Percentiles rank a stretch among this genome's conserved stretches.
These are phyloP conservation scores for Sporothrix euskadiensis DNA, from an alignment of 2,329 filamentous ascomycete species.

Conservation along the genomic window DNA sequence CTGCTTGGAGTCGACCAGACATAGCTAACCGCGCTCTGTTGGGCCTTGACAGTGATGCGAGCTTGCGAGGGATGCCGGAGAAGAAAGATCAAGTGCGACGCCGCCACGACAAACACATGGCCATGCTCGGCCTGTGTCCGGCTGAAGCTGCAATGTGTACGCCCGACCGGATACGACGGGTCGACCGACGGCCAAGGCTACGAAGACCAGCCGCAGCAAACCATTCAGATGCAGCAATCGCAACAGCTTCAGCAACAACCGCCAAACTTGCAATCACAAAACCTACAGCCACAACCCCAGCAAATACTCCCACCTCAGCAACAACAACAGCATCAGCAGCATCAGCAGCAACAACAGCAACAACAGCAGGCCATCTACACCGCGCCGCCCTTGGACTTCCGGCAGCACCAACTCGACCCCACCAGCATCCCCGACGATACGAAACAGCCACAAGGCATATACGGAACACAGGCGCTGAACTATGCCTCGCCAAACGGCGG, in stretches of 20 bases:
- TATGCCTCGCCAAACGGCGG: conserved; percentile 46
- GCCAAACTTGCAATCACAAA: conserved; percentile 39
- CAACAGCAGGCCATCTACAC: conserved; percentile 47
- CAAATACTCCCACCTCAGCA: conserved; percentile 35
- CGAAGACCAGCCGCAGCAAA: conserved; percentile 56
- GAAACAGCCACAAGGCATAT: conserved; percentile 49
- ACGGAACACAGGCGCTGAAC: conserved; percentile 47
- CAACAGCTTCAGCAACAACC: conserved; percentile 33
- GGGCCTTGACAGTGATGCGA: conserved; percentile 73
- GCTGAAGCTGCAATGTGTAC: conserved; percentile 89
- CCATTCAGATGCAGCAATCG: conserved; percentile 37
- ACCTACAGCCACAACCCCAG: conserved; percentile 36
- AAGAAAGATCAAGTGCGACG: conserved; percentile 97
- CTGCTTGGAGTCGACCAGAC: neutral
- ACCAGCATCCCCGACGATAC: neutral
- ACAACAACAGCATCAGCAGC: conserved; percentile 37
- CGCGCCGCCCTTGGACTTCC: conserved; percentile 37
- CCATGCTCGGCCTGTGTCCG: conserved; percentile 92
- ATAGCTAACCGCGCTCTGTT: neutral
- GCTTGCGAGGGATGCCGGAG: conserved; percentile 93
- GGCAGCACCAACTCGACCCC: conserved; percentile 27
- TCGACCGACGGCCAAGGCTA: conserved; percentile 50
- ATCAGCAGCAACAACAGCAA: conserved; percentile 39
- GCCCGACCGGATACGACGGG: conserved; percentile 78
- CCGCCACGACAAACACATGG: conserved; percentile 95